These are phyloP conservation scores for Fusarium globosum DNA, from an alignment of 2,329 filamentous ascomycete species.

Conservation along the genomic window DNA sequence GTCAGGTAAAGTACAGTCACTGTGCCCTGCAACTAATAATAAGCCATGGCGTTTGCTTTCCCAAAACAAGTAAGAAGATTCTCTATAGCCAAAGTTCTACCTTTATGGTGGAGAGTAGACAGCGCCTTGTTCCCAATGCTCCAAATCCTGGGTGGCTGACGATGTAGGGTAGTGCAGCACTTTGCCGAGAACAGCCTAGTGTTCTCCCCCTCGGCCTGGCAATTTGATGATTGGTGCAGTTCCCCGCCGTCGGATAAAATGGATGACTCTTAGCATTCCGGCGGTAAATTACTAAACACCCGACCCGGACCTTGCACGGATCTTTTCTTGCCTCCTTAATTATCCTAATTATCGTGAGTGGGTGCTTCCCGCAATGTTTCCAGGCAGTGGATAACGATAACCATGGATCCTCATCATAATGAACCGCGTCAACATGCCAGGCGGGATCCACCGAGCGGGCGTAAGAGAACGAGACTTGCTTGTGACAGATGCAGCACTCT, in stretches of 20 bases:
- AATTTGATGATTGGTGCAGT: neutral
- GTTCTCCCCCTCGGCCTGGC: accelerated
- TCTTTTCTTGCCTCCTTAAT: neutral
- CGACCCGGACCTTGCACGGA: neutral
- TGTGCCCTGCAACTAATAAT: accelerated
- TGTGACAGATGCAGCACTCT: constrained; percentile 1
- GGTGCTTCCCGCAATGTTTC: neutral
- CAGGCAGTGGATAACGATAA: neutral
- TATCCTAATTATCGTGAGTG: neutral
- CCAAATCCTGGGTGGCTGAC: neutral
- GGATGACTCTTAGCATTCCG: too few species aligned
- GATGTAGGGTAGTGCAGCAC: neutral
- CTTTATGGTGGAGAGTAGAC: neutral
- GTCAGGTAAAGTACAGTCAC: neutral
- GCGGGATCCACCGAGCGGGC: neutral
- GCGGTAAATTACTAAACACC: neutral
- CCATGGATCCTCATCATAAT: neutral
- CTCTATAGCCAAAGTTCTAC: accelerated
- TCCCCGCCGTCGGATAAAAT: neutral
- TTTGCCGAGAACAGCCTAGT: accelerated
- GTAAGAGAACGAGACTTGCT: constrained; percentile 2
- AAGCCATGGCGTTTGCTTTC: too few species aligned
- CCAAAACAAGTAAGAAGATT: accelerated
- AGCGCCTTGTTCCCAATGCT: neutral
- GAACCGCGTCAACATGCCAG: neutral